Conservation (phyloP, 768 basidiomycete species). For the Tylopilus sp. region DNA sequence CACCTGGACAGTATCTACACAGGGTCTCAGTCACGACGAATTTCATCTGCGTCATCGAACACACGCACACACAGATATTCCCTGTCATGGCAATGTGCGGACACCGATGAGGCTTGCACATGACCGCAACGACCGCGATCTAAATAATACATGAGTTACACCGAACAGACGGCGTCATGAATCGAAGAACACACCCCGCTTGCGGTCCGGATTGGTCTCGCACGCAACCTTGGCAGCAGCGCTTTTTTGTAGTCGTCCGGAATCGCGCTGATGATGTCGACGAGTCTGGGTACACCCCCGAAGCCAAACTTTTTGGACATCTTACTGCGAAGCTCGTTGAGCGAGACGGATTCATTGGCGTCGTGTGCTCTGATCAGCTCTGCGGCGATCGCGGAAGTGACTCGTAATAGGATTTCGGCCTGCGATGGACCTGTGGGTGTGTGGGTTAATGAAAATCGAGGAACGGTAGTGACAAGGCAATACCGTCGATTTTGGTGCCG, state of each 20-base stretch:
- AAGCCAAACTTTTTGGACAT: slow-evolving; percentile 89
- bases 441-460: neutral
- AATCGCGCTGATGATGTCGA: slow-evolving; percentile 97
- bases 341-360: slow-evolving; percentile 68
- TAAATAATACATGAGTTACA: slow-evolving; percentile 27
- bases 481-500: slow-evolving; percentile 39
- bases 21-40: slow-evolving; percentile 1
- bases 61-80: slow-evolving; percentile 92
- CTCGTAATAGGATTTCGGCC: slow-evolving; percentile 84
- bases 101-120: slow-evolving; percentile 99
- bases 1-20: slow-evolving; percentile 91
- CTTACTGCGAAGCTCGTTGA: slow-evolving; percentile 83
- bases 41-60: neutral
- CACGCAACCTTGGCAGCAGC: slow-evolving; percentile 82
- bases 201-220: slow-evolving; percentile 93
- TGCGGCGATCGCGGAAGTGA: slow-evolving; percentile 92
- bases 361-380: slow-evolving; percentile 90
- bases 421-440: slow-evolving; percentile 65
- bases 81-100: slow-evolving; percentile 99
- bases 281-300: slow-evolving; percentile 85
- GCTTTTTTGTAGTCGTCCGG: slow-evolving; percentile 96
- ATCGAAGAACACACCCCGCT: slow-evolving; percentile 66
- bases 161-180: neutral
- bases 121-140: slow-evolving; percentile 99
- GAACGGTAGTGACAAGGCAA: neutral